Base-by-base conservation (phyloP, 495 filamentous ascomycete genomes). In the Penicillium crystallinum region DNA sequence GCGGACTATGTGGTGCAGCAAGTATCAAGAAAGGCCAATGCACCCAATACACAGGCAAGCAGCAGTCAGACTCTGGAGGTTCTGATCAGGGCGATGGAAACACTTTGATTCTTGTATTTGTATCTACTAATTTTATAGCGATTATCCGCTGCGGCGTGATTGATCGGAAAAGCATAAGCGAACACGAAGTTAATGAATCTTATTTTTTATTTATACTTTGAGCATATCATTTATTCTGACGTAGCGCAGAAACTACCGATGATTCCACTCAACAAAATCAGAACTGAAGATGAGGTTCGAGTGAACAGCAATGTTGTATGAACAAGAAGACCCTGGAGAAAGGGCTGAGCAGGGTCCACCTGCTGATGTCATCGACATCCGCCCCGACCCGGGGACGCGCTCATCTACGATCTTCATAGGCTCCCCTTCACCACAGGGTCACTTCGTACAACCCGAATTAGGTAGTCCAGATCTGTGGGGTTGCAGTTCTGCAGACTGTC, bases 1-100 rank as follows among this genome's bases (percentile, higher is more conserved):
- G 63, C 63, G 2, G 63, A 63, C 34, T 66, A 66, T 30, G 41
- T 66, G 10, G 59, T 66, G 18, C 51, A 58, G 19, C 48, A 57
- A 41, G 52, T 59, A 7, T 41, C 58, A 3, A 54, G 30, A 29
- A 30, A 51, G 37, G 18, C 40, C 21, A 37, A 37, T 22, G 1
- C 31, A 5, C 21, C 31, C 15, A 44, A n/a, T 19, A 8, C 41
- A 9, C 15, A 6, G 8, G 33, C 10, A 4, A 33, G 9, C 8
- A 47, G 33, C 31, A n/a, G 21, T 23, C 45, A 47, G 12, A 47
- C 31, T 3, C 11, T 47, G 45, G 45, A 47, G 30, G 19, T 12
- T 47, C 22, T 47, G 4, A 47, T 47, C 8, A 31, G 45, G 11
- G 45, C 45, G 12, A 47, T 47, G 45, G 45, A 37, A 33, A 47